phyloP scores from a whole-genome alignment of 176 grass and related monocot species.

The Cocos nucifera region DNA sequence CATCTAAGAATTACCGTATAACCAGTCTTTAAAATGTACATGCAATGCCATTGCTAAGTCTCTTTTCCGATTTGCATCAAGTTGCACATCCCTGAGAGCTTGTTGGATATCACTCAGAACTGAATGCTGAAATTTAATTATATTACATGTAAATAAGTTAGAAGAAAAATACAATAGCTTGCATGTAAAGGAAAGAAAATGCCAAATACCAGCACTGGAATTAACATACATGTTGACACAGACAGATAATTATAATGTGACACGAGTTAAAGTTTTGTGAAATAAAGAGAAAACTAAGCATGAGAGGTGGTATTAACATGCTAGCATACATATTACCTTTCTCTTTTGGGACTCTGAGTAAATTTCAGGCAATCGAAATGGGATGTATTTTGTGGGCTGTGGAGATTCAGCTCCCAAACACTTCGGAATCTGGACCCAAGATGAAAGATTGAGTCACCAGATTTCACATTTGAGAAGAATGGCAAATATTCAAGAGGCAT shows the following conservation, averaged over 20 bases:
- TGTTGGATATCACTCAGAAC: constrained; percentile 65
- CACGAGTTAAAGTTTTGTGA: too few species aligned
- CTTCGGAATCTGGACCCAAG: constrained; percentile 66
- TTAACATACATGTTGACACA: too few species aligned
- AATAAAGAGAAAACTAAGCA: too few species aligned
- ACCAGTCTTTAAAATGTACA: constrained; percentile 90
- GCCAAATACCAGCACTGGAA: too few species aligned
- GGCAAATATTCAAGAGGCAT: too few species aligned
- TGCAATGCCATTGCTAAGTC: constrained; percentile 82
- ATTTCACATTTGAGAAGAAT: not conserved
- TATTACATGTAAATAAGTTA: not conserved
- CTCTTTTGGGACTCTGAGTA: constrained; percentile 63
- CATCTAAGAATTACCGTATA: constrained; percentile 63
- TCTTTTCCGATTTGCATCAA: constrained; percentile 78
- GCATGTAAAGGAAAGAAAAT: too few species aligned
- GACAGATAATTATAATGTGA: too few species aligned
- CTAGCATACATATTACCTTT: constrained; percentile 41
- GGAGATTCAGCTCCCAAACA: constrained; percentile 53
- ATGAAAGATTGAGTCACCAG: not conserved
- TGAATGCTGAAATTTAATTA: constrained; percentile 38
- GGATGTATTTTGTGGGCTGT: constrained; percentile 49
- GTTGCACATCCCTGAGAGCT: constrained; percentile 59
- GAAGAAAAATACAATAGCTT: not conserved
- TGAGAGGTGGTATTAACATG: too few species aligned
- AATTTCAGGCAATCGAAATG: constrained; percentile 83